Evolutionary conservation across 805 yeast genomes (phyloP).

Genomic region (Candida taoyuanica): DNA sequence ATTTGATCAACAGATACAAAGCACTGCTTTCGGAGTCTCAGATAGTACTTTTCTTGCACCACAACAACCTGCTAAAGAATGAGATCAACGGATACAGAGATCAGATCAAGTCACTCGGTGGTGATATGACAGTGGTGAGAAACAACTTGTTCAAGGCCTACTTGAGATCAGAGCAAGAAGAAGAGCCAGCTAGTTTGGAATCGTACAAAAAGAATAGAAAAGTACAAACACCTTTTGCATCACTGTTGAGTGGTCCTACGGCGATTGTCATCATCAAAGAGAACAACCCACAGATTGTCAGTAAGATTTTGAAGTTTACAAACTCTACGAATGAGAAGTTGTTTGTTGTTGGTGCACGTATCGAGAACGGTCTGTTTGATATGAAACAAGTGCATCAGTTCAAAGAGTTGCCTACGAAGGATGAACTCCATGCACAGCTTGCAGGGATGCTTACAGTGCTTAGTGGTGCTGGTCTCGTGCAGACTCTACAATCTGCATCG

Average conservation of each 20-base stretch:
- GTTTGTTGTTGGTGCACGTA: conserved; percentile 79
- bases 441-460: conserved; percentile 77
- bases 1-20: conserved; percentile 74
- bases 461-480: conserved; percentile 87
- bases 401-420: conserved; percentile 69
- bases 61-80: conserved; percentile 66
- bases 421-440: conserved; percentile 73
- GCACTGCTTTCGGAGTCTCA: conserved; percentile 62
- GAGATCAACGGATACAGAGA: conserved; percentile 65
- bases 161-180: conserved; percentile 60
- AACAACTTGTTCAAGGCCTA: conserved; percentile 70
- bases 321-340: conserved; percentile 66
- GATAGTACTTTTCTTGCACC: conserved; percentile 76
- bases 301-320: conserved; percentile 54
- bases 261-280: conserved; percentile 67
- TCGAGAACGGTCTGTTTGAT: conserved; percentile 57
- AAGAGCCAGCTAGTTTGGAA: conserved; percentile 67
- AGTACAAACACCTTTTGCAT: conserved; percentile 60
- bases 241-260: conserved; percentile 79
- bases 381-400: conserved; percentile 50
- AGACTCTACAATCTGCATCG: conserved; percentile 69
- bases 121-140: conserved; percentile 62
- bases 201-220: conserved; percentile 41
- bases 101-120: conserved; percentile 63
- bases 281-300: conserved; percentile 66